Conservation (phyloP, 169 alveolate genomes). For the Eimeria maxima region DNA sequence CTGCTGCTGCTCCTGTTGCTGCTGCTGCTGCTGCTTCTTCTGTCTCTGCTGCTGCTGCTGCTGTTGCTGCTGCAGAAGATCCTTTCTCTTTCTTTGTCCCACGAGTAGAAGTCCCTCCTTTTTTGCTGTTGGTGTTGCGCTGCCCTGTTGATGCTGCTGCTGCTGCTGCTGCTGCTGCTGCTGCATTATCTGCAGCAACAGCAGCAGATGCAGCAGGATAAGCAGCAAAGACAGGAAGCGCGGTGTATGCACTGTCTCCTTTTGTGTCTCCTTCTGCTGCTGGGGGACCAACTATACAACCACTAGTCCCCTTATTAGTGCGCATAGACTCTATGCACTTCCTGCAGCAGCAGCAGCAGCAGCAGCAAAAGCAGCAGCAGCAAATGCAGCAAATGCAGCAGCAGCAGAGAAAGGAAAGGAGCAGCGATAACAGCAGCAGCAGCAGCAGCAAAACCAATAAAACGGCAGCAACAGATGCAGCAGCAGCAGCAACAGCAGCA, state of each 20-base stretch:
- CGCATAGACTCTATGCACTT: neutral
- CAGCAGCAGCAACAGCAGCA: neutral
- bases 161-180: slow-evolving; percentile 1
- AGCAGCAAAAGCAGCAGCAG: slow-evolving; percentile 15
- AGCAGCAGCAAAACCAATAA: slow-evolving; percentile 12
- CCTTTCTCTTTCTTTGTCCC: neutral
- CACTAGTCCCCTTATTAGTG: neutral
- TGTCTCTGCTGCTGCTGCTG: neutral
- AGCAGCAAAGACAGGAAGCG: neutral
- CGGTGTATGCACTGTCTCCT: neutral
- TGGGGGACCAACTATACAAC: slow-evolving; percentile 7
- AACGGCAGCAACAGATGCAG: slow-evolving; percentile 27
- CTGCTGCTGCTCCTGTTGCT: too few relatives aligned
- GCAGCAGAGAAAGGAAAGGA: neutral
- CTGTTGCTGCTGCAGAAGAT: neutral
- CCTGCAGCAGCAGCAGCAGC: neutral
- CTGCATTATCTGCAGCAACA: neutral
- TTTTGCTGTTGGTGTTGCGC: neutral
- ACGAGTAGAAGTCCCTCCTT: neutral
- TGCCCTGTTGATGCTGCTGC: slow-evolving; percentile 1
- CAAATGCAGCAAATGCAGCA: neutral
- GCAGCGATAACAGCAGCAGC: neutral
- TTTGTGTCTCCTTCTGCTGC: neutral
- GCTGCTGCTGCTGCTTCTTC: too few relatives aligned
- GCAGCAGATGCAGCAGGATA: too few relatives aligned